Conservation (phyloP, 306 rosid species). For the Prunus fruticosa region DNA sequence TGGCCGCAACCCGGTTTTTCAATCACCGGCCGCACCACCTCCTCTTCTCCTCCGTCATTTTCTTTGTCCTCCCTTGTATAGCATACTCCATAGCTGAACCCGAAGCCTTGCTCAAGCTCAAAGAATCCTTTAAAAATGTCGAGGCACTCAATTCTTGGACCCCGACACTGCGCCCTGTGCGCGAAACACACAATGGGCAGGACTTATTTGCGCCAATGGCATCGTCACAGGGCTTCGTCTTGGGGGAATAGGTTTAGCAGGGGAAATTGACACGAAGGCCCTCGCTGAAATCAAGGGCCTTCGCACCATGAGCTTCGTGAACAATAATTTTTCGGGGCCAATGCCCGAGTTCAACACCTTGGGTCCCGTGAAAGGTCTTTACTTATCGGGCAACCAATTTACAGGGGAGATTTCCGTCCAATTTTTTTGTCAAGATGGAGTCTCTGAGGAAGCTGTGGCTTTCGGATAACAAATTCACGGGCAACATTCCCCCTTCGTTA, state of each 20-base stretch:
- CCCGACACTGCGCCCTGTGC: constrained; percentile 38
- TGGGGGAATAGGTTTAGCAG: constrained; percentile 41
- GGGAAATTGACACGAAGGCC: constrained; percentile 41
- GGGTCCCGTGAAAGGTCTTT: constrained; percentile 49
- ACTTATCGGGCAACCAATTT: constrained; percentile 57
- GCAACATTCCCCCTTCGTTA: constrained; percentile 54
- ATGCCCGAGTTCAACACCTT: constrained; percentile 58
- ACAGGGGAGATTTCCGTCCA: constrained; percentile 61
- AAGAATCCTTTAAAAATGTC: constrained; percentile 39
- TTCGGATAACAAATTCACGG: constrained; percentile 51
- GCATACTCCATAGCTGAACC: constrained; percentile 43
- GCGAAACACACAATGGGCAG: constrained; percentile 41
- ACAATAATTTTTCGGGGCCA: constrained; percentile 59
- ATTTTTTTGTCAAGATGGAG: constrained; percentile 48
- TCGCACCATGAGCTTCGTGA: constrained; percentile 46
- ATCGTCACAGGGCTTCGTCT: constrained; percentile 55
- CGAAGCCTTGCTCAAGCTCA: constrained; percentile 57
- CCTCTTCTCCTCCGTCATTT: constrained; percentile 8
- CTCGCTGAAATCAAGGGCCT: constrained; percentile 43
- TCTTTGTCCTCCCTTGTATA: constrained; percentile 5
- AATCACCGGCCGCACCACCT: constrained; percentile 16
- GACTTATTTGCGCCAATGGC: constrained; percentile 45
- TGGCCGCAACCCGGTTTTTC: constrained; percentile 39
- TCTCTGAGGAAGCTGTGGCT: constrained; percentile 71
- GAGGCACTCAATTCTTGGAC: constrained; percentile 46